These are phyloP conservation scores for Dorcoceras hygrometricum DNA, from an alignment of 257 asterid species.

Conservation along the genomic window DNA sequence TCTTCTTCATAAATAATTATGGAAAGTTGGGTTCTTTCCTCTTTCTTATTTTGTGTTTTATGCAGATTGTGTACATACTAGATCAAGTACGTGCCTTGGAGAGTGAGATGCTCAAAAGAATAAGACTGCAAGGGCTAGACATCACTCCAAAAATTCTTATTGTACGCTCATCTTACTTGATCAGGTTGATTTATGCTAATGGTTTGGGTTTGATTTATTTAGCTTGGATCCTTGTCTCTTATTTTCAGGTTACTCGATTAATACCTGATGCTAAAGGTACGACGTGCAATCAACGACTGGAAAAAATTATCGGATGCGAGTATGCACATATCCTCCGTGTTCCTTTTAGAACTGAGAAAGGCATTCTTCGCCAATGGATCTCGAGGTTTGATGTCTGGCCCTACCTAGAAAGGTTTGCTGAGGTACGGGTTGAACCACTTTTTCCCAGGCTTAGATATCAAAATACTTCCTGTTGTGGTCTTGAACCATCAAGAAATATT, in stretches of 20 bases:
- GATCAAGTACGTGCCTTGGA: slow-evolving; percentile 99
- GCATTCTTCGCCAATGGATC: slow-evolving; percentile 88
- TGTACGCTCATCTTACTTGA: slow-evolving; percentile 36
- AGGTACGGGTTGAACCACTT: slow-evolving; percentile 40
- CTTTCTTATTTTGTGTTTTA: slow-evolving; percentile 17
- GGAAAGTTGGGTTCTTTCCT: not conserved
- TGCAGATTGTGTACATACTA: slow-evolving; percentile 84
- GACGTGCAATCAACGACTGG: slow-evolving; percentile 89
- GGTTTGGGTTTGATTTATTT: not conserved
- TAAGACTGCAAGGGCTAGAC: slow-evolving; percentile 80
- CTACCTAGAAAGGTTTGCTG: slow-evolving; percentile 81
- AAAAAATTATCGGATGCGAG: slow-evolving; percentile 79
- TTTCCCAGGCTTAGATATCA: not conserved
- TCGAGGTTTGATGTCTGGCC: slow-evolving; percentile 99
- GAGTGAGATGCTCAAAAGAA: slow-evolving; percentile 81
- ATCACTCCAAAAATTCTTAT: slow-evolving; percentile 77
- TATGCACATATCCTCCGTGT: slow-evolving; percentile 82
- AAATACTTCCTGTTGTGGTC: not conserved
- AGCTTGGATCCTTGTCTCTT: slow-evolving; percentile 11
- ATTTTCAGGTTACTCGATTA: slow-evolving; percentile 76
- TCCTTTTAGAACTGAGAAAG: slow-evolving; percentile 79
- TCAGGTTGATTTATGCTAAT: slow-evolving; percentile 9
- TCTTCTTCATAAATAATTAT: not conserved
- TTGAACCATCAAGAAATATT: too few species aligned
- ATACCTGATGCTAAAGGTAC: slow-evolving; percentile 98